Percentiles rank a stretch among this genome's conserved stretches.
Conservation (phyloP, 352 stramenopile species). For the Pythium pyrilobum region DNA sequence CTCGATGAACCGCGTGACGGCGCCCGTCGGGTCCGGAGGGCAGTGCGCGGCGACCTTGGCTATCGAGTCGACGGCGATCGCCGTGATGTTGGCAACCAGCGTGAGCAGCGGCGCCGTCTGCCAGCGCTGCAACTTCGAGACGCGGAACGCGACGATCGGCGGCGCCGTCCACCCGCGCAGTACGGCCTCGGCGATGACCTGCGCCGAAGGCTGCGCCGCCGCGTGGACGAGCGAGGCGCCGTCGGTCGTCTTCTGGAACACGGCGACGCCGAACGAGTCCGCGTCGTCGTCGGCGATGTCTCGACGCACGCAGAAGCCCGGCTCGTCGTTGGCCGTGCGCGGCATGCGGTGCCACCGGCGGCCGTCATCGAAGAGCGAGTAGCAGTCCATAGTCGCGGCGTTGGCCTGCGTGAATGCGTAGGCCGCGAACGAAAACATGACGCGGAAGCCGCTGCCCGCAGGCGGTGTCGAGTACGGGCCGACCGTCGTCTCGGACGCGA, state of each 20-base stretch:
- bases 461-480: background rate
- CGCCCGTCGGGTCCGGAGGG: background rate
- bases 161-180: background rate
- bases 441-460: background rate
- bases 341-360: background rate
- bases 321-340: background rate
- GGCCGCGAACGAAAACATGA: conserved; percentile 12
- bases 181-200: background rate
- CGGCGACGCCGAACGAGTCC: background rate
- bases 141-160: background rate
- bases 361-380: background rate
- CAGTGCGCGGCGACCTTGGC: background rate
- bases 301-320: background rate
- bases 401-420: background rate
- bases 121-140: background rate
- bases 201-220: background rate
- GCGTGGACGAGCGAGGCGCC: background rate
- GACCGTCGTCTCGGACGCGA: background rate
- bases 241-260: background rate
- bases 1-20: background rate
- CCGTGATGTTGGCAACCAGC: background rate
- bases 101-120: background rate
- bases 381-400: conserved; percentile 7
- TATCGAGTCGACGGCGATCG: background rate
- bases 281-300: background rate